Evolutionary conservation across 2,329 filamentous ascomycete genomes (phyloP).

Genomic region (Sarocladium brachiariae): DNA sequence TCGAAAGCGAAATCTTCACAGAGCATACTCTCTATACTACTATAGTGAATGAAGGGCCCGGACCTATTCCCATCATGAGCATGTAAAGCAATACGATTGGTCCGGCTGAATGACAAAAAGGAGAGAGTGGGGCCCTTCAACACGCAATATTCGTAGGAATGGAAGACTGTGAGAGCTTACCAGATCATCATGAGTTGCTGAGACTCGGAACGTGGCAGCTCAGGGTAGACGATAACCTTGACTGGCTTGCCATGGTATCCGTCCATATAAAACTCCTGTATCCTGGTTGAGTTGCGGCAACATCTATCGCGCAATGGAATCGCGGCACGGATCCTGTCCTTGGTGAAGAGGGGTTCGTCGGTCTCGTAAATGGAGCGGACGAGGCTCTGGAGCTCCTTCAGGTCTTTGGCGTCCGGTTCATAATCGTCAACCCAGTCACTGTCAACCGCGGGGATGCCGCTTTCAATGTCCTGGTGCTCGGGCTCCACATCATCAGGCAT

Average conservation of each 20-base stretch:
- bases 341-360: not conserved
- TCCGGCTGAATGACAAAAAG: not conserved
- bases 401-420: not conserved
- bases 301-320: not conserved
- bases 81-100: not conserved
- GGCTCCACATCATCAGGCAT: not conserved
- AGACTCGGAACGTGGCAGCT: not conserved
- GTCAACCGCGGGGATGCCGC: not conserved
- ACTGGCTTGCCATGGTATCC: not conserved
- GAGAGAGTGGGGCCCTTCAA: not conserved
- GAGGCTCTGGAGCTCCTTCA: not conserved
- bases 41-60: not conserved
- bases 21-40: not conserved
- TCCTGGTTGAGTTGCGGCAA: not conserved
- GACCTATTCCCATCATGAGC: not conserved
- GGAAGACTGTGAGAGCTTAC: not conserved
- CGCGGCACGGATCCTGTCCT: not conserved
- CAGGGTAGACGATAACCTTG: not conserved
- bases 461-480: not conserved
- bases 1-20: not conserved
- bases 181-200: not conserved
- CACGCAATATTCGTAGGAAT: not conserved
- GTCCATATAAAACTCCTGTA: not conserved
- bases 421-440: not conserved
- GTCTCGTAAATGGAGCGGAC: not conserved